Base-by-base conservation (phyloP, 441 rosid species). In the Gossypium trilobum region DNA sequence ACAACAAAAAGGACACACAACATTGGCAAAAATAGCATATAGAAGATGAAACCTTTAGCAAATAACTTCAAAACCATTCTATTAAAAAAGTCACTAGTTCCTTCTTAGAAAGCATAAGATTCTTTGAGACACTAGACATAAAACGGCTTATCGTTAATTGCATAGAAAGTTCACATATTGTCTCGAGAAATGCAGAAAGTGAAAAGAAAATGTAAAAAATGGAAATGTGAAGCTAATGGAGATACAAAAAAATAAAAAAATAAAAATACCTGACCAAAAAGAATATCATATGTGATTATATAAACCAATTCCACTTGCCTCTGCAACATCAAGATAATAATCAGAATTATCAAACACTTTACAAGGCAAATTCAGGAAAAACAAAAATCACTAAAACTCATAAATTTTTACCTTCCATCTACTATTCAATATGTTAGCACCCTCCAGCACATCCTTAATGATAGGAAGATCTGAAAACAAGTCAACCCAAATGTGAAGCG, bases 261-360 rank as follows among this genome's bases (percentile, higher is more conserved):
- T 46, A 46, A 46, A 10, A 13, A 48, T 73, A 93, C 98, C 91
- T 84, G 80, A n/a, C 98, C 92, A 70, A 93, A 90, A 16, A 93
- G 88, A 50, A 93, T 80, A 73, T 89, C 97, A 55, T 90, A 91
- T 6, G 89, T 81, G 20, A 86, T 76, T 59, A 90, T 74, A 74
- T 82, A 94, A 14, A 90, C 64, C 88, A 91, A 84, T 56, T 87
- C 89, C 78, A 84, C 85, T 85, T 89, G 89, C 68, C 84, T 88
- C 95, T 91, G 88, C 84, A 84, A 60, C 2, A 61, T 48, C 39
- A 75, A 20, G 58, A 52, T 1, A 44, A 56, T 3, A 14, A 13
- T 44, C 36, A 23, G 5, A 22, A 60, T 19, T 46, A 48, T 61
- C 29, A 72, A 19, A 70, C 52, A 39, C 7, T 69, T 69, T 2